Evolutionary conservation across 2,329 filamentous ascomycete genomes (phyloP).

Genomic region (Colletotrichum sp.): DNA sequence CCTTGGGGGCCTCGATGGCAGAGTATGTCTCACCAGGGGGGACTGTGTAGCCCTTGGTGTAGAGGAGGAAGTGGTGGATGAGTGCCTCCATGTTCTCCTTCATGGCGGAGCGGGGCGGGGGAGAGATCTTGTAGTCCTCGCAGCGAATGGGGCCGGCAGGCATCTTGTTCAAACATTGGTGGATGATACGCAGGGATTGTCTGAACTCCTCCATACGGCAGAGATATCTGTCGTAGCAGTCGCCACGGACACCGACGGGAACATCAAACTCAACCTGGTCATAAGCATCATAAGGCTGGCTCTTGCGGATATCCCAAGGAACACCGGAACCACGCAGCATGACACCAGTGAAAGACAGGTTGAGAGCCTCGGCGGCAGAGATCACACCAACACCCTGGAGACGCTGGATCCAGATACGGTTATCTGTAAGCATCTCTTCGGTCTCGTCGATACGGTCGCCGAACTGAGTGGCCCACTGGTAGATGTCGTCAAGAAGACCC

Average conservation of each 20-base stretch:
- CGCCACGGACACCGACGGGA: slow-evolving; percentile 93
- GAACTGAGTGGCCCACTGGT: slow-evolving; percentile 99
- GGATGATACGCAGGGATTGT: slow-evolving; percentile 96
- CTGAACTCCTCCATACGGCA: slow-evolving; percentile 99
- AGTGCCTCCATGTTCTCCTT: slow-evolving; percentile 99
- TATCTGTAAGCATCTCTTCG: slow-evolving; percentile 97
- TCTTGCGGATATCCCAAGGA: slow-evolving; percentile 96
- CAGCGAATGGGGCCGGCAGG: slow-evolving; percentile 91
- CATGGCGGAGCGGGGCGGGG: slow-evolving; percentile 96
- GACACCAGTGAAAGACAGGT: slow-evolving; percentile 94
- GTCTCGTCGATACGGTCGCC: slow-evolving; percentile 98
- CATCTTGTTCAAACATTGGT: slow-evolving; percentile 99
- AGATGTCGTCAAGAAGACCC: slow-evolving; percentile 96
- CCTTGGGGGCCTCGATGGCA: slow-evolving; percentile 98
- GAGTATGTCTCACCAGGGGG: slow-evolving; percentile 98
- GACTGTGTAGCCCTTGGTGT: slow-evolving; percentile 97
- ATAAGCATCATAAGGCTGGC: slow-evolving; percentile 96
- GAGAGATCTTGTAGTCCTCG: slow-evolving; percentile 98
- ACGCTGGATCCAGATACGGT: slow-evolving; percentile 98
- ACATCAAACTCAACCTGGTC: slow-evolving; percentile 98
- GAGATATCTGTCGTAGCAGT: slow-evolving; percentile 99
- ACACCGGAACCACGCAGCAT: slow-evolving; percentile 98
- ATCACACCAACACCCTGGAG: slow-evolving; percentile 93
- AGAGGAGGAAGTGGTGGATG: slow-evolving; percentile 98
- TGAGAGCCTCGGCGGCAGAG: slow-evolving; percentile 89